phyloP scores from a whole-genome alignment of 768 basidiomycete species.

The Auricularia sp. region DNA sequence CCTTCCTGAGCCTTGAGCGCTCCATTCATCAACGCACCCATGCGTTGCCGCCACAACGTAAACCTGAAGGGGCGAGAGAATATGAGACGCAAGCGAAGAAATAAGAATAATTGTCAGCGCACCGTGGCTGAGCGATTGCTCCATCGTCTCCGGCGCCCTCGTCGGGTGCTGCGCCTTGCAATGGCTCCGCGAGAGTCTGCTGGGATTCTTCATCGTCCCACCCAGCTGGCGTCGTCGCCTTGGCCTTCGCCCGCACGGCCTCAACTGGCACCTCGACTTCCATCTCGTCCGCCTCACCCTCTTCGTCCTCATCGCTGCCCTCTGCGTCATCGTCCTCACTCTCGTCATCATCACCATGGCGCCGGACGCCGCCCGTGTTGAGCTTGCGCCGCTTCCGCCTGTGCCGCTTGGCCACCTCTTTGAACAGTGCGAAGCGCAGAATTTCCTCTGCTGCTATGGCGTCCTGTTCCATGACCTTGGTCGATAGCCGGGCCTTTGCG shows the following conservation, averaged over 20 bases:
- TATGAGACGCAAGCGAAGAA: too few species aligned
- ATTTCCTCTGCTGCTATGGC: conserved; percentile 89
- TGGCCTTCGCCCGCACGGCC: conserved; percentile 12
- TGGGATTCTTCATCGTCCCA: conserved; percentile 56
- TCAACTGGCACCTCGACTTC: conserved; percentile 18
- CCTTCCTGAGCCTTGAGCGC: conserved; percentile 68
- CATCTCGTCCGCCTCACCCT: conserved; percentile 32
- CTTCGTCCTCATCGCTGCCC: conserved; percentile 46
- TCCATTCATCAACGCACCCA: conserved; percentile 63
- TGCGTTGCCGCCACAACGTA: conserved; percentile 67
- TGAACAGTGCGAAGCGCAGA: conserved; percentile 94
- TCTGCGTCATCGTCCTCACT: conserved; percentile 28
- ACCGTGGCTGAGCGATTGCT: neutral
- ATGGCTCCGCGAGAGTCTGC: conserved; percentile 43
- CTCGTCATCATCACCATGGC: conserved; percentile 29
- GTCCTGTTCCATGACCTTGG: conserved; percentile 75
- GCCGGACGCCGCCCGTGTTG: conserved; percentile 48
- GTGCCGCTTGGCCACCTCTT: conserved; percentile 81
- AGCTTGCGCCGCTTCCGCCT: conserved; percentile 81
- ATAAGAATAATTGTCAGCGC: too few species aligned
- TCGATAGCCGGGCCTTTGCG: conserved; percentile 86
- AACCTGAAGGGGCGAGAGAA: conserved; percentile 35
- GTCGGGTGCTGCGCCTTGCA: conserved; percentile 25
- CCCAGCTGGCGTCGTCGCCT: conserved; percentile 48
- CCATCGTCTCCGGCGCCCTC: conserved; percentile 28